Evolutionary conservation across 768 basidiomycete species (phyloP).

Genomic region (Russula brevipes): DNA sequence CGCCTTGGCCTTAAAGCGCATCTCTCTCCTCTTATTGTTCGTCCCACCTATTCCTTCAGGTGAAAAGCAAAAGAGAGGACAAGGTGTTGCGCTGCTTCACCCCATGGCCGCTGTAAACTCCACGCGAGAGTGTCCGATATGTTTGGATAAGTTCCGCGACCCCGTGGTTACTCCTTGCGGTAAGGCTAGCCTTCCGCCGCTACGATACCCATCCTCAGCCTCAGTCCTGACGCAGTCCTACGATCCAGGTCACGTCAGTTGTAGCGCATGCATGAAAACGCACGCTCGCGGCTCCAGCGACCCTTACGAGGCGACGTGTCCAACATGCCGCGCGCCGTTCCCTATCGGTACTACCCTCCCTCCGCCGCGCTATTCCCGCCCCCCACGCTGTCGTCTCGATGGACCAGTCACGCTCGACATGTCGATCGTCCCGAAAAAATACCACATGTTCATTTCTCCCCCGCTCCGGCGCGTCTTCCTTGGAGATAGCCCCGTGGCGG

Average conservation of each 20-base stretch:
- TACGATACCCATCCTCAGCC: too few relatives aligned
- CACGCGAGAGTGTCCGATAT: too few relatives aligned
- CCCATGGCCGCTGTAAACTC: too few relatives aligned
- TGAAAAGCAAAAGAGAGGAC: too few relatives aligned
- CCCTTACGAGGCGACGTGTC: conserved; percentile 11
- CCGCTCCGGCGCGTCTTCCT: conserved; percentile 19
- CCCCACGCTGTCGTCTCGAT: background rate
- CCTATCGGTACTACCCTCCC: conserved; percentile 6
- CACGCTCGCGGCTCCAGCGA: conserved; percentile 4
- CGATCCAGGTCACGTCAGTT: conserved; percentile 19
- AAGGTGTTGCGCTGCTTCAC: too few relatives aligned
- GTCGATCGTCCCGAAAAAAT: conserved; percentile 17
- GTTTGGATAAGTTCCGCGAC: too few relatives aligned
- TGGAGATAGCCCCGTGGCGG: background rate
- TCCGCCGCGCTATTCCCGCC: background rate
- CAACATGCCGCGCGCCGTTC: conserved; percentile 19
- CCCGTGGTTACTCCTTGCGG: too few relatives aligned
- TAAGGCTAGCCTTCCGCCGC: too few relatives aligned
- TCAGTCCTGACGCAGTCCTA: too few relatives aligned
- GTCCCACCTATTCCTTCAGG: too few relatives aligned
- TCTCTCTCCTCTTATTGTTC: too few relatives aligned
- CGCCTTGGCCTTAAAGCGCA: too few relatives aligned
- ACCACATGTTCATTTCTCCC: conserved; percentile 13
- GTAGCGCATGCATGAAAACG: conserved; percentile 1
- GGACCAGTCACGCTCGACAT: conserved; percentile 13